phyloP scores from a whole-genome alignment of 495 filamentous ascomycete species.

The Aspergillus sclerotiicarbonarius region DNA sequence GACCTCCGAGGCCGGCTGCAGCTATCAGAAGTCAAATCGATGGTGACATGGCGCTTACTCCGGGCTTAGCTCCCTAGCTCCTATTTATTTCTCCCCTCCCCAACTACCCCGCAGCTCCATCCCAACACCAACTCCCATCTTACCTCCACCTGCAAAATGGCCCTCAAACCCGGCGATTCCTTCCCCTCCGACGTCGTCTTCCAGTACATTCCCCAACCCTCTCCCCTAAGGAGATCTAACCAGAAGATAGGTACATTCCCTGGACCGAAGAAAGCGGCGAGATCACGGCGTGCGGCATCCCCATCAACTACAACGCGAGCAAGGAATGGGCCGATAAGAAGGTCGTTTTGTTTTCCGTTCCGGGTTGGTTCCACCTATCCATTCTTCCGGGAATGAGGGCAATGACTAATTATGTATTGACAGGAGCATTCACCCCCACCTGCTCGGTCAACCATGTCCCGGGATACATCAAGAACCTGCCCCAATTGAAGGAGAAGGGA shows the following conservation, averaged over 20 bases:
- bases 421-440: constrained; percentile 88
- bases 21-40: neutral
- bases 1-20: neutral
- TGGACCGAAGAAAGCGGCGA: constrained; percentile 63
- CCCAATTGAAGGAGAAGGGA: constrained; percentile 73
- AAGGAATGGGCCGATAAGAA: constrained; percentile 86
- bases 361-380: constrained; percentile 47
- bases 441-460: constrained; percentile 85
- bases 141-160: constrained; percentile 7
- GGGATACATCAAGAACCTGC: constrained; percentile 72
- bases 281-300: constrained; percentile 72
- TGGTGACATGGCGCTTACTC: neutral
- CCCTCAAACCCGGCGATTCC: constrained; percentile 68
- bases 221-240: neutral
- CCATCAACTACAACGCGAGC: constrained; percentile 74
- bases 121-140: neutral
- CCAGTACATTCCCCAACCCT: constrained; percentile 41
- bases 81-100: neutral
- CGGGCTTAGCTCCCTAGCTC: neutral
- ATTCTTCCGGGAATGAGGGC: neutral
- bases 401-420: neutral
- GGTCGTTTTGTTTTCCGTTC: constrained; percentile 83
- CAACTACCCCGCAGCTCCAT: neutral
- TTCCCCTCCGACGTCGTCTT: constrained; percentile 81
- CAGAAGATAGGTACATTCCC: constrained; percentile 58